Conservation (phyloP, 805 yeast genomes). For the Yarrowia sp. region DNA sequence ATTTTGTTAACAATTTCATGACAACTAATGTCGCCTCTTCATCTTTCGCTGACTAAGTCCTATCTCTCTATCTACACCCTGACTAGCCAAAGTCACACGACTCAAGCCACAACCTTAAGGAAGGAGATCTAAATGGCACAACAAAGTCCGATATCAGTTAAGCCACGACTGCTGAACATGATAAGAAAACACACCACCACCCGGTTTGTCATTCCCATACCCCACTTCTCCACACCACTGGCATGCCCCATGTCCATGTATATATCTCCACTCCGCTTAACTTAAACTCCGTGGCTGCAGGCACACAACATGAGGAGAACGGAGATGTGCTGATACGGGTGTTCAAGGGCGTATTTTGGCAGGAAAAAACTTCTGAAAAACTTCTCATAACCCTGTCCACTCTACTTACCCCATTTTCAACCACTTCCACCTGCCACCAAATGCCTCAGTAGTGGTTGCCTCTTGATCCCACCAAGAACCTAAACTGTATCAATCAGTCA, state of each 20-base stretch:
- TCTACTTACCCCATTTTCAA: not conserved
- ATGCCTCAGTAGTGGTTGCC: constrained; percentile 21
- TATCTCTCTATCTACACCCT: not conserved
- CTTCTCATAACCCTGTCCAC: not conserved
- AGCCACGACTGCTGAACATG: not conserved
- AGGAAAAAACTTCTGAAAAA: not conserved
- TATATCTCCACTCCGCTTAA: constrained; percentile 14
- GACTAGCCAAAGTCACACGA: constrained; percentile 7
- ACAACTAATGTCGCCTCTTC: too few species aligned
- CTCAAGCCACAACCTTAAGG: constrained; percentile 13
- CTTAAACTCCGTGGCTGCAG: constrained; percentile 26
- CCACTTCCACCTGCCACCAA: not conserved
- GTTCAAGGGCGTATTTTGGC: not conserved
- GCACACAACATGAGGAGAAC: constrained; percentile 2
- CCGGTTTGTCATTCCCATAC: too few species aligned
- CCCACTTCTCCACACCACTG: not conserved
- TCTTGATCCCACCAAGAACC: constrained; percentile 7
- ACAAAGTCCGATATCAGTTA: too few species aligned
- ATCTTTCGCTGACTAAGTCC: not conserved
- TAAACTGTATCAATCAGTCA: constrained; percentile 13
- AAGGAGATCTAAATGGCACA: not conserved
- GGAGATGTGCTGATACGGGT: not conserved
- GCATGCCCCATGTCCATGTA: constrained; percentile 13
- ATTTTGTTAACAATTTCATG: too few species aligned
- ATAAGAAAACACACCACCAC: too few species aligned